phyloP scores from a whole-genome alignment of 2,329 filamentous ascomycete genomes.

The Hypoxylon sp. region DNA sequence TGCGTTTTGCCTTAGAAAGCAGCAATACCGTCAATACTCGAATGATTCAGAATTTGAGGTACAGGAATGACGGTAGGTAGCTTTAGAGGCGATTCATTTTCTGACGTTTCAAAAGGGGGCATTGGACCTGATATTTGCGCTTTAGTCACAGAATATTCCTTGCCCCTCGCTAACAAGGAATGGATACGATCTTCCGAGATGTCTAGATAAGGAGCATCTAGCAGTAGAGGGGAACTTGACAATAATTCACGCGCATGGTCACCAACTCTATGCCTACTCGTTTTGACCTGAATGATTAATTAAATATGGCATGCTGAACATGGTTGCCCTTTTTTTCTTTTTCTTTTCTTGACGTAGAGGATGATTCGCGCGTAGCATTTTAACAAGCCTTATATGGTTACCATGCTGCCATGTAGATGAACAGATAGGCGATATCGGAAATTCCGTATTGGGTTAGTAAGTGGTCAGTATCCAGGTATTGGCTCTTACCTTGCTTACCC shows the following conservation, averaged over 20 bases:
- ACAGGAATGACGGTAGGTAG: conserved; percentile 24
- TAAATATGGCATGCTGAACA: background rate
- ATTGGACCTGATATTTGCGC: conserved; percentile 41
- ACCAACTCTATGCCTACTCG: conserved; percentile 14
- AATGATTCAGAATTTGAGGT: conserved; percentile 6
- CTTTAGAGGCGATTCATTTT: conserved; percentile 16
- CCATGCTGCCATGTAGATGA: no score
- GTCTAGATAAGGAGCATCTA: conserved; percentile 51
- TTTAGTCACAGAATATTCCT: conserved; percentile 43
- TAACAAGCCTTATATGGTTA: no score
- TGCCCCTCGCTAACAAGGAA: conserved; percentile 34
- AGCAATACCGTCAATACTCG: conserved; percentile 10
- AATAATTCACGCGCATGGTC: conserved; percentile 37
- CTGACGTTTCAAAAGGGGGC: conserved; percentile 20
- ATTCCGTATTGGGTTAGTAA: conserved; percentile 11
- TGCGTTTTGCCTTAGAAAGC: conserved; percentile 1
- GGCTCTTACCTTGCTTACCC: conserved; percentile 1
- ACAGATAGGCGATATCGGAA: background rate
- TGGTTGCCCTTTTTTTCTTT: background rate
- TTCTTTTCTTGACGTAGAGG: background rate
- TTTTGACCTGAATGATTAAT: conserved; percentile 1
- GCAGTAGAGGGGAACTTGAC: conserved; percentile 47
- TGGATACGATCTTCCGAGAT: conserved; percentile 41
- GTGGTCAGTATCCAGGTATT: background rate
- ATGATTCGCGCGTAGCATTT: background rate